Base-by-base conservation (phyloP, 2,329 filamentous ascomycete genomes). In the Diaporthe ampelina region DNA sequence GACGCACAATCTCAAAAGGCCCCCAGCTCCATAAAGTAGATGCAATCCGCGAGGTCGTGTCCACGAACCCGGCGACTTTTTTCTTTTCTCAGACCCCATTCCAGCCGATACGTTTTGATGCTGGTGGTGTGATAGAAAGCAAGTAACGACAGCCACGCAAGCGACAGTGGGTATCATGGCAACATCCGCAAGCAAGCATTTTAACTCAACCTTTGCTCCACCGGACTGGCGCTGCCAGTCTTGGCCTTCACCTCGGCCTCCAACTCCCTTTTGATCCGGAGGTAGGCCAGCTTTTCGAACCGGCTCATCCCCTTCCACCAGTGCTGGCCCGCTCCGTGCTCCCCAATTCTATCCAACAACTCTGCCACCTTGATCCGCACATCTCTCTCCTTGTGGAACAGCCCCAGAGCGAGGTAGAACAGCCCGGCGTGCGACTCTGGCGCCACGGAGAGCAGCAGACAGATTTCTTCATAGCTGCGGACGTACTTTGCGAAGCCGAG, bases 311-410 rank as follows among this genome's bases (percentile, higher is more conserved):
- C 91, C 77, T 89, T 91, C 94, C 96, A 99, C 89, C 97, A 98
- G 84, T 98, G 95, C 79, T 95, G 90, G 1, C 97, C 97, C 13
- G 95, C 97, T 80, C 97, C 94, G 83, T 99, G 96, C 73, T 93
- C 92, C 77, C 92, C 90, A 72, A 99, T 92, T 29, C 95, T 90
- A 78, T 96, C 95, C 29, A 99, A 83, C 48, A 99, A 85, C 75
- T 94, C 94, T 1, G 94, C 93, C 2, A 94, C 94, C 72, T 91
- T 91, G 78, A 93, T 85, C 48, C 97, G 89, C 15, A 98, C 95
- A 69, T 95, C 93, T 48, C 89, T 88, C 77, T 95, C 92, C 72
- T 95, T 95, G 85, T 99, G 97, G 82, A 98, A 98, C 8, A 99
- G 87, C 0, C 97, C 97, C 69, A 98, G 89, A 7, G 93, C 94